A percentile compares a stretch with the other conserved stretches of the same genome.
Conservation (phyloP, 768 basidiomycete species). For the Coprinopsis strossmayeri region DNA sequence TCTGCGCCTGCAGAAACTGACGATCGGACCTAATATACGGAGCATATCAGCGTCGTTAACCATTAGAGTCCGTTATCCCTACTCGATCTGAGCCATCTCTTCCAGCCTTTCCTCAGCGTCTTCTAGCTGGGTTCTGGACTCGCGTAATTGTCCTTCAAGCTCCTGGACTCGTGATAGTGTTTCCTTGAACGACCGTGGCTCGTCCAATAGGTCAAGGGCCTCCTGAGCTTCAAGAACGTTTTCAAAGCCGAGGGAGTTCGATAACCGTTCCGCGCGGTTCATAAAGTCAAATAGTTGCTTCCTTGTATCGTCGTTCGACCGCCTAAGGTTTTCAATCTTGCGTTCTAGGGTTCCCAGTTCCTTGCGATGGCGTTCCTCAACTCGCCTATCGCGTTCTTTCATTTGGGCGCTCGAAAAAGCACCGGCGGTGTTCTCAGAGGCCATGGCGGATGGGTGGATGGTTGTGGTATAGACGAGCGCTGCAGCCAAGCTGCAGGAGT, state of each 20-base stretch:
- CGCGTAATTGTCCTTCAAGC: slow-evolving; percentile 23
- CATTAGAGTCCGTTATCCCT: slow-evolving; percentile 5
- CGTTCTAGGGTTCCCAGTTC: slow-evolving; percentile 21
- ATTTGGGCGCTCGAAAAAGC: slow-evolving; percentile 24
- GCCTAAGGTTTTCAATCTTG: slow-evolving; percentile 22
- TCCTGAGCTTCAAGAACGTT: slow-evolving; percentile 37
- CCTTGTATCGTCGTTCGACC: slow-evolving; percentile 24
- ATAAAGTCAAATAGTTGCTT: slow-evolving; percentile 30
- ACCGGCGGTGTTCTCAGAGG: no score
- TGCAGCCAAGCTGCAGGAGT: no score
- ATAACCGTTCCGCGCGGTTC: slow-evolving; percentile 31
- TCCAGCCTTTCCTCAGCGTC: slow-evolving; percentile 14
- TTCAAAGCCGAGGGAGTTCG: slow-evolving; percentile 36
- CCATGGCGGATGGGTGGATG: no score
- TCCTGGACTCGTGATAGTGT: slow-evolving; percentile 27
- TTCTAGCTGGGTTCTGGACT: slow-evolving; percentile 17
- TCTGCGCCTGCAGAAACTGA: slow-evolving; percentile 18
- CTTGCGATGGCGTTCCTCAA: slow-evolving; percentile 23
- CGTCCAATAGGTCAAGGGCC: slow-evolving; percentile 29
- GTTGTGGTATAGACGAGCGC: no score
- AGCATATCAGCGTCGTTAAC: background rate
- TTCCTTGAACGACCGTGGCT: slow-evolving; percentile 27
- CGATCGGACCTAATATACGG: slow-evolving; percentile 1
- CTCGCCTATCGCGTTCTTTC: slow-evolving; percentile 25
- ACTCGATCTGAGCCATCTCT: slow-evolving; percentile 9